Percentiles rank a stretch among this genome's conserved stretches.
These are phyloP conservation scores for Candida argentea DNA, from an alignment of 805 yeast species.

Conservation along the genomic window DNA sequence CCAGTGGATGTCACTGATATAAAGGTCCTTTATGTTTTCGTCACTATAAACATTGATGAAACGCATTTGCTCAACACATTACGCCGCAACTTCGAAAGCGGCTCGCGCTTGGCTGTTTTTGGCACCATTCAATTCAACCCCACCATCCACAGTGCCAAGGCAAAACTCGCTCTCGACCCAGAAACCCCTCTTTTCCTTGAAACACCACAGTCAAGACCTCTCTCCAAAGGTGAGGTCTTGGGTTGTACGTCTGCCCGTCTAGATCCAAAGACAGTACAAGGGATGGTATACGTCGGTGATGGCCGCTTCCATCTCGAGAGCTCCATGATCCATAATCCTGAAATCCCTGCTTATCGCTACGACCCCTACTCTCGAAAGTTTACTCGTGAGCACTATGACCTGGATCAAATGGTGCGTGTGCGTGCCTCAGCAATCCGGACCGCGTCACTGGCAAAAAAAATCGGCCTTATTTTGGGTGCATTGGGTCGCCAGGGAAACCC, in stretches of 20 bases:
- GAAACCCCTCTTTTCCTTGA: conserved; percentile 47
- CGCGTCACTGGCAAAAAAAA: conserved; percentile 50
- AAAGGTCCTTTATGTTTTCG: conserved; percentile 91
- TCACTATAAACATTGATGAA: conserved; percentile 84
- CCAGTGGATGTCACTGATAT: conserved; percentile 89
- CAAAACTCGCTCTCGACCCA: conserved; percentile 42
- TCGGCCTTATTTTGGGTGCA: conserved; percentile 87
- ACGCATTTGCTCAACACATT: conserved; percentile 71
- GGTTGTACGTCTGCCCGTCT: conserved; percentile 92
- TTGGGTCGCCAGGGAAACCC: conserved; percentile 93
- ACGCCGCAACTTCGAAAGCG: conserved; percentile 52
- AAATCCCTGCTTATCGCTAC: conserved; percentile 82
- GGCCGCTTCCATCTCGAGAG: conserved; percentile 93
- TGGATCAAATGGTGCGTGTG: conserved; percentile 65
- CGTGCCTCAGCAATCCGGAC: conserved; percentile 62
- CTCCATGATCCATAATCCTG: conserved; percentile 96
- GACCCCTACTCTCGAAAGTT: conserved; percentile 92
- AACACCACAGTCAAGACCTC: conserved; percentile 87
- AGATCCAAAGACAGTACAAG: conserved; percentile 52
- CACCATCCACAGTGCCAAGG: conserved; percentile 70
- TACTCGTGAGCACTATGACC: conserved; percentile 83
- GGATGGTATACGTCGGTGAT: conserved; percentile 89
- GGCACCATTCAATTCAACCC: conserved; percentile 98
- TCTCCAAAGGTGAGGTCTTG: conserved; percentile 90
- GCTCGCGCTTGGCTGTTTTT: conserved; percentile 68